Conservation (phyloP, 495 filamentous ascomycete genomes). For the Talaromyces stipitatus region DNA sequence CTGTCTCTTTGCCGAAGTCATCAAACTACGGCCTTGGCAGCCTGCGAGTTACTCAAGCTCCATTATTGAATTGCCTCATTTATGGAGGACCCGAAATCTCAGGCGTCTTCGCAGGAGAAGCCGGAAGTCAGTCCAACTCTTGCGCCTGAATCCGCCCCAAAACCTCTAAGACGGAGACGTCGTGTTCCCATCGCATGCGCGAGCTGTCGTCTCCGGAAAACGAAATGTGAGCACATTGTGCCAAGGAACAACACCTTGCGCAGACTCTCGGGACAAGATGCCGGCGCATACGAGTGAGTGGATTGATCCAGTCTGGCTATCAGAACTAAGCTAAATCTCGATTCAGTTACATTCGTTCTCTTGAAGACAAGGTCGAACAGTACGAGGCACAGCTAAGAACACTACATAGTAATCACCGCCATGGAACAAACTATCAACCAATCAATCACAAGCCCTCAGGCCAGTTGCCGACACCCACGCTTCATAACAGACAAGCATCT, state of each 20-base stretch:
- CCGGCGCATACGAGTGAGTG: slow-evolving; percentile 1
- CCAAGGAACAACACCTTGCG: neutral
- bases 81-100: neutral
- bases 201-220: slow-evolving; percentile 5
- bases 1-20: neutral
- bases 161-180: neutral
- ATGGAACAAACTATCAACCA: neutral
- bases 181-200: slow-evolving; percentile 7
- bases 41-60: neutral
- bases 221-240: slow-evolving; percentile 7
- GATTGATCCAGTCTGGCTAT: neutral
- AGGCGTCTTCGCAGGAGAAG: slow-evolving; percentile 1
- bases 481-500: neutral
- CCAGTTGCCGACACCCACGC: neutral
- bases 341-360: slow-evolving; percentile 4
- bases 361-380: slow-evolving; percentile 6
- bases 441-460: neutral
- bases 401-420: neutral
- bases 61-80: neutral
- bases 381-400: slow-evolving; percentile 3
- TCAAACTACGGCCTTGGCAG: neutral
- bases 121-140: neutral
- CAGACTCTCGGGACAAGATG: neutral
- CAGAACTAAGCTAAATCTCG: neutral
- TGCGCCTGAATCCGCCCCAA: neutral